Base-by-base conservation (phyloP, 1,139 yeast genomes). In the Suhomyces kunorum region DNA sequence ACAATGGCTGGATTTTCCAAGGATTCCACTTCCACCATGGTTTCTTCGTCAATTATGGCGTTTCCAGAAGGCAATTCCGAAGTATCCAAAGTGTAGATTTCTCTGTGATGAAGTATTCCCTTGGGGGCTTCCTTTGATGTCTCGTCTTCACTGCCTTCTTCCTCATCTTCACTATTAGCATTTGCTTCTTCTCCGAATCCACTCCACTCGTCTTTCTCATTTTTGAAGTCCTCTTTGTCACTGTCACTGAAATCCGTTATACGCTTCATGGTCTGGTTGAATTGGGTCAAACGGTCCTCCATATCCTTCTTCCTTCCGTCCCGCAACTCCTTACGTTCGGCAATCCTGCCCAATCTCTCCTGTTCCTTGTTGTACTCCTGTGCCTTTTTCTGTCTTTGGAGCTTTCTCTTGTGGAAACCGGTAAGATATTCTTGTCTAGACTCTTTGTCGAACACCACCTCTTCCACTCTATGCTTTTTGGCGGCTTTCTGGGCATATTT, bases 401-500 rank as follows among this genome's bases (percentile, higher is more conserved):
- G 59, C 62, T 92, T 92, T 56, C 98, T 78, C 65, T 92, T 92
- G 62, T 92, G 98, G 60, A 92, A 92, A 24, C 98, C 98, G 1
- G 97, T 92, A 51, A 92, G 69, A 61, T 83, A 92, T 45, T 90
- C 96, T 27, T 63, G 65, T 59, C 96, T 70, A 18, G 82, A 76
- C 27, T 78, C 85, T 50, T 80, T 78, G 63, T 90, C 92, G 59
- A 87, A 90, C 2, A 77, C 79, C 25, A 90, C 94, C 58, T 87
- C 96, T 25, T 79, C 89, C 3, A 83, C 89, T 23, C 88, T 76
- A 51, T 77, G 81, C 54, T 78, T 78, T 53, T 78, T 81, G 44
- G 78, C 67, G 67, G 86, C 66, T 63, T 79, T 72, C 45, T 73
- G 73, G n/a, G 83, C 83, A 63, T 89, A 89, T 53, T 76, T 78